A percentile compares a stretch with the other conserved stretches of the same genome.
Conservation (phyloP, 129 eudicot species). For the Erigeron canadensis region DNA sequence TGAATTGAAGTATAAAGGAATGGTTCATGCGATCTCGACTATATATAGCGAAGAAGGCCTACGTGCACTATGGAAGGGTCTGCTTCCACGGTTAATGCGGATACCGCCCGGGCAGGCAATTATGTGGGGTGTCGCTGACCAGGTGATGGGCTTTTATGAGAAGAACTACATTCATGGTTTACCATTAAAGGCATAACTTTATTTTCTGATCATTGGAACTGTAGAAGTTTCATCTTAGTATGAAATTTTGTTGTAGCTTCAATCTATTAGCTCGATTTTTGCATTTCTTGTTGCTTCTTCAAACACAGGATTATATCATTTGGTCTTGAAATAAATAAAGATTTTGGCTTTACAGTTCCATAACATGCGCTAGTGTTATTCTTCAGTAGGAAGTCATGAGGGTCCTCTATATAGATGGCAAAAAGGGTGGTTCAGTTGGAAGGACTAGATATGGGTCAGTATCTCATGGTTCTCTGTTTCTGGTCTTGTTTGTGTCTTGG, state of each 20-base stretch:
- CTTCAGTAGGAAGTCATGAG: not conserved
- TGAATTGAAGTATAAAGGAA: slow-evolving; percentile 77
- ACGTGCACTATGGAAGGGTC: slow-evolving; percentile 81
- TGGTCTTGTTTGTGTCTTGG: too few species aligned
- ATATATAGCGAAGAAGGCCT: slow-evolving; percentile 81
- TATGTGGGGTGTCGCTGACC: slow-evolving; percentile 98
- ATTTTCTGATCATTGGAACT: not conserved
- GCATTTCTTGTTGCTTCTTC: not conserved
- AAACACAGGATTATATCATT: not conserved
- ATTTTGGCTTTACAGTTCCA: not conserved
- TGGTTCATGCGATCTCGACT: slow-evolving; percentile 75
- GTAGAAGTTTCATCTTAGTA: not conserved
- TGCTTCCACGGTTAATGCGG: slow-evolving; percentile 88
- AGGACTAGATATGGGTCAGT: too few species aligned
- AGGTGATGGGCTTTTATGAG: slow-evolving; percentile 79
- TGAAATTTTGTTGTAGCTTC: not conserved
- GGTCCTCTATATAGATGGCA: too few species aligned
- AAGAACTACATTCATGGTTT: slow-evolving; percentile 44
- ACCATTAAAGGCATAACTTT: slow-evolving; percentile 27
- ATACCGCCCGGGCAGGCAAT: slow-evolving; percentile 98
- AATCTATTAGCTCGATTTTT: not conserved
- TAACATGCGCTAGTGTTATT: not conserved
- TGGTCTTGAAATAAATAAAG: not conserved
- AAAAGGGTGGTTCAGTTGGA: too few species aligned
- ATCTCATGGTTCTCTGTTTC: too few species aligned